Conservation (phyloP, 148 eudicot genomes). For the Suaeda aralocaspica region DNA sequence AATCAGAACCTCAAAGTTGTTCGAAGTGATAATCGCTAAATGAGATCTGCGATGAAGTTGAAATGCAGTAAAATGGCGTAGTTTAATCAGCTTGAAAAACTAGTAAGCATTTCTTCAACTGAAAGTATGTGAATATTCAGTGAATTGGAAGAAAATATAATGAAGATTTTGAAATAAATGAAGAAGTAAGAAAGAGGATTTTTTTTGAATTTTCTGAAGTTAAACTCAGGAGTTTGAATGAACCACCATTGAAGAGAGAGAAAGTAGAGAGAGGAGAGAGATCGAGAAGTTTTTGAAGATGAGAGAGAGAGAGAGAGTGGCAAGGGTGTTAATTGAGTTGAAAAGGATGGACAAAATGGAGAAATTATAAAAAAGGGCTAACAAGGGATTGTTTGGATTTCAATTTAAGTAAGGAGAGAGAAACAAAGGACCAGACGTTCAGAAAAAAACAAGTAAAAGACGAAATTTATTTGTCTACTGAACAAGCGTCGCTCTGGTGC, state of each 20-base stretch:
- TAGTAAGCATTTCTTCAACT: not conserved
- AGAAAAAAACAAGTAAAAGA: not conserved
- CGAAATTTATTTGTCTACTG: not conserved
- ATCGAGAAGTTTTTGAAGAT: constrained; percentile 4
- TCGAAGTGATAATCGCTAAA: constrained; percentile 4
- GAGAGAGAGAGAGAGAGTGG: constrained; percentile 32
- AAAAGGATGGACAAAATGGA: constrained; percentile 29
- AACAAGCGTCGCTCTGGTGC: too few species aligned
- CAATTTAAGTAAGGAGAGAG: constrained; percentile 26
- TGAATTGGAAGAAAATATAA: not conserved
- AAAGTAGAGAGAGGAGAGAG: constrained; percentile 23
- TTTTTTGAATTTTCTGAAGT: constrained; percentile 8
- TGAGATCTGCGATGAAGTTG: constrained; percentile 32
- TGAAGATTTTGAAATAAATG: constrained; percentile 5
- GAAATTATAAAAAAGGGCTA: not conserved
- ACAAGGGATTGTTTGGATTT: constrained; percentile 33
- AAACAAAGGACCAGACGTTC: not conserved
- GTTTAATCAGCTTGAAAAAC: constrained; percentile 19
- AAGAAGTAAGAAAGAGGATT: not conserved
- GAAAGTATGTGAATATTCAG: not conserved
- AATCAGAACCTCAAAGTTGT: constrained; percentile 11
- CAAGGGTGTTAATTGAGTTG: constrained; percentile 25
- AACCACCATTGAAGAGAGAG: constrained; percentile 27
- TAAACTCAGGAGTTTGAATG: constrained; percentile 20
- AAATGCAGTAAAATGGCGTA: constrained; percentile 21